Evolutionary conservation across 306 rosid species (phyloP), one percentile per base, ranked within the genome.

Genomic region (Prunus campanulata): DNA sequence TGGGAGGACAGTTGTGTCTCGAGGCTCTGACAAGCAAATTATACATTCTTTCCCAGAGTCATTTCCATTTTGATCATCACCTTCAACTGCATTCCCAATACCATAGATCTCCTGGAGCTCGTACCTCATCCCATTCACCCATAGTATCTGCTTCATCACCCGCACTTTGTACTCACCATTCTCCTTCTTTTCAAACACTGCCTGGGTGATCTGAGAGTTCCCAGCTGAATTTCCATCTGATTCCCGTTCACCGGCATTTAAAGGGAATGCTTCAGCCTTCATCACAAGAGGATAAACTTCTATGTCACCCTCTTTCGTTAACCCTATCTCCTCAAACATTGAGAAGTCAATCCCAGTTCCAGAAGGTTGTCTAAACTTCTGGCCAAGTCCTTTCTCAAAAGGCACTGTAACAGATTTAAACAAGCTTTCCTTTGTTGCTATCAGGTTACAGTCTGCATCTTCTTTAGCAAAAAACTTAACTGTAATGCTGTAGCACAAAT

Each of bases 61-160:
- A 50, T 66, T 76, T 32, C 71, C 86, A n/a, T 60, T 77, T 39
- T 60, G 48, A 60, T 86, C 85, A 61, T 86, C 85, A 61, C 79
- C 76, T 30, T 80, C 87, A 62, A 80, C 60, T 8, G 83, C 64
- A 77, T 83, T 83, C 52, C 82, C 90, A 68, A 86, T 86, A 67
- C 87, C 87, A 72, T 81, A 86, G 35, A 83, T 83, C 80, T 83
- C 87, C 76, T 83, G 87, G 71, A 86, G 87, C 61, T 86, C 87
- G 1, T 83, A 86, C 76, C 87, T 83, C 48, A 39, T 78, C 61
- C 52, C 75, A n/a, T 83, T 74, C 66, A 86, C 84, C 90, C 90
- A 86, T 13, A 83, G 76, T 49, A 83, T 79, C 80, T 86, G 87
- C 51, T 83, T 83, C 79, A 76, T 62, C 32, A 86, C 90, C 74